Percentiles rank a stretch among this genome's conserved stretches.
These are phyloP conservation scores for Aspergillus arachidicola DNA, from an alignment of 2,329 filamentous ascomycete genomes.

Conservation along the genomic window DNA sequence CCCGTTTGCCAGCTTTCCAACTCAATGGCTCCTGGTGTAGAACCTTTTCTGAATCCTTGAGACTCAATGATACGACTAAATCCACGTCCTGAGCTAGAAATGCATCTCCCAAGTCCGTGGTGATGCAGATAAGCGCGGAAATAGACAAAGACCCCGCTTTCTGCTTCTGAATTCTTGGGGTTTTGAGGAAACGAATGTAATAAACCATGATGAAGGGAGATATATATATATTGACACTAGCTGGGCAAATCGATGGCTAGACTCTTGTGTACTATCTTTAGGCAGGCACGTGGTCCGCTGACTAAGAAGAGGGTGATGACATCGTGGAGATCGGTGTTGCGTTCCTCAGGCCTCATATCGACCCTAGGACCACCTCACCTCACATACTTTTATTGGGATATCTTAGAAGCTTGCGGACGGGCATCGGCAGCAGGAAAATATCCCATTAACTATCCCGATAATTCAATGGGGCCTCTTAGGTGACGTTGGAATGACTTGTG, in stretches of 20 bases:
- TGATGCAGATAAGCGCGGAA: constrained; percentile 62
- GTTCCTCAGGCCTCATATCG: not conserved
- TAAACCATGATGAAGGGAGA: constrained; percentile 50
- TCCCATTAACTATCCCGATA: not conserved
- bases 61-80: constrained; percentile 29
- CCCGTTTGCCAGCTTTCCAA: constrained; percentile 40
- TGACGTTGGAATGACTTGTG: constrained; percentile 17
- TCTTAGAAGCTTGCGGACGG: not conserved
- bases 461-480: constrained; percentile 19
- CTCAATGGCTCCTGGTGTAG: constrained; percentile 27
- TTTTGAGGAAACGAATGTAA: constrained; percentile 70
- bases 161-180: constrained; percentile 53
- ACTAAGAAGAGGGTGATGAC: not conserved
- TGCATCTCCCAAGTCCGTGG: constrained; percentile 69
- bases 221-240: not conserved
- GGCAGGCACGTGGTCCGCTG: not conserved
- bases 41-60: constrained; percentile 19
- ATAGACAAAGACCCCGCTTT: constrained; percentile 46
- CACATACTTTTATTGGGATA: not conserved
- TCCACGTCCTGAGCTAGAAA: constrained; percentile 55
- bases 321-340: not conserved
- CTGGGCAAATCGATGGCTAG: not conserved
- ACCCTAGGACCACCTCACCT: too few relatives aligned
- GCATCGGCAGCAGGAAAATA: not conserved
- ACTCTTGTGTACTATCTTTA: not conserved